phyloP scores from a whole-genome alignment of 106 monocot genomes.

The Iris macrosiphon region DNA sequence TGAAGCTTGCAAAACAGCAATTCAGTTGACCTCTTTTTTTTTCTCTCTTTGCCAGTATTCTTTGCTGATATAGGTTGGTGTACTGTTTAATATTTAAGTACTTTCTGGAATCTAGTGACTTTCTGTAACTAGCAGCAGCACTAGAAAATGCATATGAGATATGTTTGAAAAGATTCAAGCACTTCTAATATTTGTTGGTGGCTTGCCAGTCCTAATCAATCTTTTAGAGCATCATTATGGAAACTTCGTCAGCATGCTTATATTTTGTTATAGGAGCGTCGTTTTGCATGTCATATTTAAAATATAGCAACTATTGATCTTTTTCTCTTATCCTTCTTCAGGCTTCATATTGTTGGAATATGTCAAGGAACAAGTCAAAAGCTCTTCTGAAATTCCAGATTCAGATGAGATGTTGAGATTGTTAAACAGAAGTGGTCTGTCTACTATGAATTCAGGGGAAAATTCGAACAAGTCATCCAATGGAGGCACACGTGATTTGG shows the following conservation, averaged over 20 bases:
- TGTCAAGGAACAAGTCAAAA: slow-evolving; percentile 12
- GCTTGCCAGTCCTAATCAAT: neutral
- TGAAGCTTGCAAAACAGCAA: too few species aligned
- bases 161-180: slow-evolving; percentile 6
- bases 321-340: slow-evolving; percentile 4
- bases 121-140: neutral
- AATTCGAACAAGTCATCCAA: neutral
- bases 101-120: neutral
- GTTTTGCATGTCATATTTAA: neutral
- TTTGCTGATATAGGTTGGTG: neutral
- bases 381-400: neutral
- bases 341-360: slow-evolving; percentile 17
- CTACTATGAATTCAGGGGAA: neutral
- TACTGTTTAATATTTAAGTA: too few species aligned
- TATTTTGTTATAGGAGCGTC: neutral
- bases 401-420: slow-evolving; percentile 4
- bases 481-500: neutral
- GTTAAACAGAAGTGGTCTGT: slow-evolving; percentile 4
- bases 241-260: too few species aligned
- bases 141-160: neutral
- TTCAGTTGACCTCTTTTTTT: too few species aligned
- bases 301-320: neutral
- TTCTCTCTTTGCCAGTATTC: neutral
- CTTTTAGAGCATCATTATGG: neutral
- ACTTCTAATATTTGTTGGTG: neutral